A percentile compares a stretch with the other conserved stretches of the same genome.
Conservation (phyloP, 2,329 filamentous ascomycete species). For the Teratosphaeria destructans region DNA sequence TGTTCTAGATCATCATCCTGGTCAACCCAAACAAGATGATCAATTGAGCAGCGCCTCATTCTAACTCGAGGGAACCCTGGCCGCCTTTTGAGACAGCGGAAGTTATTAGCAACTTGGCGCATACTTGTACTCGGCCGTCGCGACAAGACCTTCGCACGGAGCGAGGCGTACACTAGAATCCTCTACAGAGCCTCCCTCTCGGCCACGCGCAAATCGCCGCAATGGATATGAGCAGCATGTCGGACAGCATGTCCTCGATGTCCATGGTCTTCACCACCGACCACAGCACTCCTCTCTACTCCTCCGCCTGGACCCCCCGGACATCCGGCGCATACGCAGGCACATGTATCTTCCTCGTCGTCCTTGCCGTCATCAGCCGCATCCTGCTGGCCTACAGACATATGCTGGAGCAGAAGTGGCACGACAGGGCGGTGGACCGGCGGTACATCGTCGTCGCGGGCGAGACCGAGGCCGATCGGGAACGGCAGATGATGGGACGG, state of each 20-base stretch:
- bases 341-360: constrained; percentile 82
- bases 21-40: neutral
- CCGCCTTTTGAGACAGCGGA: neutral
- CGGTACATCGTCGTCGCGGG: constrained; percentile 68
- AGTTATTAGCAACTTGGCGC: neutral
- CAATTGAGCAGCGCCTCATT: neutral
- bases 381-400: constrained; percentile 60
- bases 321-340: constrained; percentile 66
- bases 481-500: constrained; percentile 10
- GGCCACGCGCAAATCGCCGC: neutral
- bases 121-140: neutral
- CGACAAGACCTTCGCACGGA: neutral
- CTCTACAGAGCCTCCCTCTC: neutral
- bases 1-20: neutral
- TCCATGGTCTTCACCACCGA: constrained; percentile 55
- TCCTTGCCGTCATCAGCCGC: constrained; percentile 61
- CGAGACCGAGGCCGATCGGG: constrained; percentile 40
- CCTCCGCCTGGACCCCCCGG: constrained; percentile 61
- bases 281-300: constrained; percentile 55
- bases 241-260: constrained; percentile 30
- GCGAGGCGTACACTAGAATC: neutral
- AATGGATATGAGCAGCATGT: neutral
- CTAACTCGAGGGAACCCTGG: neutral
- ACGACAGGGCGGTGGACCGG: constrained; percentile 59
- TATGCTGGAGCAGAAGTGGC: constrained; percentile 54